These are phyloP conservation scores for Cyberlindnera sargentensis DNA, from an alignment of 805 yeast species.

Conservation along the genomic window DNA sequence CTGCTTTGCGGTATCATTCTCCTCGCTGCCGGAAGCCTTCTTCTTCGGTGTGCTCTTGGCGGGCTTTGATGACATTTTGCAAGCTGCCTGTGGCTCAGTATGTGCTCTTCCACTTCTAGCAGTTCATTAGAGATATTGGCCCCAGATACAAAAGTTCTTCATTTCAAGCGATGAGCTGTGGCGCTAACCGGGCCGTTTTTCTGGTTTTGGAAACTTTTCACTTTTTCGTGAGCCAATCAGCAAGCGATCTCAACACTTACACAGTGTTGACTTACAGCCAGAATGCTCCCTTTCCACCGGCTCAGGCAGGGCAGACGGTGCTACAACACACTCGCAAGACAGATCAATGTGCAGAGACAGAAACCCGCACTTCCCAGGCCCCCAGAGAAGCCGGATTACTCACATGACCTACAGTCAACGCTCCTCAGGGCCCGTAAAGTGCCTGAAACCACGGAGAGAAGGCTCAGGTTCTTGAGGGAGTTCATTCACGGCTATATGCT, in stretches of 20 bases:
- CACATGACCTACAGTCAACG: no score
- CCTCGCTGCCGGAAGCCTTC: conserved; percentile 10
- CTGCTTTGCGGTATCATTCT: conserved; percentile 14
- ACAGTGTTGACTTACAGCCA: no score
- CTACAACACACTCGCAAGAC: no score
- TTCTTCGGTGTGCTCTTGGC: conserved; percentile 22
- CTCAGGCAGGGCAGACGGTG: no score
- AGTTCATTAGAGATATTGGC: no score
- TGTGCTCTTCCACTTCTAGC: not conserved
- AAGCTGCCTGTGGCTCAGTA: not conserved
- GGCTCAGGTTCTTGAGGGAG: not conserved
- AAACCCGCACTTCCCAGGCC: not conserved
- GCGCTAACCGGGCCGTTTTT: not conserved
- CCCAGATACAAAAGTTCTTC: not conserved
- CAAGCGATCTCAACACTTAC: no score
- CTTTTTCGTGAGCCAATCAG: no score
- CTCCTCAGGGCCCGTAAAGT: not conserved
- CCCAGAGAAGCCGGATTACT: no score
- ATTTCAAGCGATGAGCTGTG: not conserved
- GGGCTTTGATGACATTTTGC: no score
- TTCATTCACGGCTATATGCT: conserved; percentile 3
- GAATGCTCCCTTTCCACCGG: no score
- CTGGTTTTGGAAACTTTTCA: no score
- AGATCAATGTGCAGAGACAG: not conserved
- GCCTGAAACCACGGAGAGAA: not conserved